phyloP scores from a whole-genome alignment of 2,329 filamentous ascomycete genomes.

The Drechslera avenae region DNA sequence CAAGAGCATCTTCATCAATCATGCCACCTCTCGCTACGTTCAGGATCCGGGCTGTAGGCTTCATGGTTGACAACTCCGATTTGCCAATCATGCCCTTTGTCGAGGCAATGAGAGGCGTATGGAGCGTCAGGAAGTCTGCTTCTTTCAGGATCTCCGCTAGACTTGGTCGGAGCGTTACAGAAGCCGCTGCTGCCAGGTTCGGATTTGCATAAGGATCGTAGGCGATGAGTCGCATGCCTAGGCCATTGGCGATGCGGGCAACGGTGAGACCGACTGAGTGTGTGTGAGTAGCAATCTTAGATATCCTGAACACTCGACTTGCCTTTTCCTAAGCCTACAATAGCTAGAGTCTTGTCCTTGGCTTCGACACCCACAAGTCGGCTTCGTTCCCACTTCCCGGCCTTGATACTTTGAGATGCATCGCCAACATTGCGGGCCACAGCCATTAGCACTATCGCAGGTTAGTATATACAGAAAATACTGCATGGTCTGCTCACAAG shows the following conservation, averaged over 20 bases:
- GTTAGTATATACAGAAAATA: constrained; percentile 28
- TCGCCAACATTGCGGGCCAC: constrained; percentile 75
- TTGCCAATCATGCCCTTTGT: constrained; percentile 75
- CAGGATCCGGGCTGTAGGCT: constrained; percentile 71
- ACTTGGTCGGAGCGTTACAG: constrained; percentile 65
- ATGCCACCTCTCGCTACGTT: constrained; percentile 83
- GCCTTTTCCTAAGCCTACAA: constrained; percentile 81
- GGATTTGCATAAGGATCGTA: constrained; percentile 79
- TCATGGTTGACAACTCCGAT: constrained; percentile 72
- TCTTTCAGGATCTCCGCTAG: constrained; percentile 66
- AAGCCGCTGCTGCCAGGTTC: constrained; percentile 70
- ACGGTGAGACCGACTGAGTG: constrained; percentile 73
- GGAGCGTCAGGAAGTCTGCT: constrained; percentile 79
- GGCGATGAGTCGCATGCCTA: constrained; percentile 76
- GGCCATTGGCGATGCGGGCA: constrained; percentile 75
- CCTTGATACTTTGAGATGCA: constrained; percentile 71
- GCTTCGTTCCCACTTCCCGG: constrained; percentile 75
- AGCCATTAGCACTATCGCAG: constrained; percentile 65
- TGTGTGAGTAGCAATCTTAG: constrained; percentile 17
- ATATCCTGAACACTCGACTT: neutral
- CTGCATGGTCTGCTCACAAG: constrained; percentile 37
- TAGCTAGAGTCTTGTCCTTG: constrained; percentile 74
- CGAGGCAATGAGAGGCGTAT: constrained; percentile 78
- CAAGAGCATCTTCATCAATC: constrained; percentile 75
- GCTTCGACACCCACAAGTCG: constrained; percentile 78